These are phyloP conservation scores for Colletotrichum siamense DNA, from an alignment of 2,329 filamentous ascomycete species.

Conservation along the genomic window DNA sequence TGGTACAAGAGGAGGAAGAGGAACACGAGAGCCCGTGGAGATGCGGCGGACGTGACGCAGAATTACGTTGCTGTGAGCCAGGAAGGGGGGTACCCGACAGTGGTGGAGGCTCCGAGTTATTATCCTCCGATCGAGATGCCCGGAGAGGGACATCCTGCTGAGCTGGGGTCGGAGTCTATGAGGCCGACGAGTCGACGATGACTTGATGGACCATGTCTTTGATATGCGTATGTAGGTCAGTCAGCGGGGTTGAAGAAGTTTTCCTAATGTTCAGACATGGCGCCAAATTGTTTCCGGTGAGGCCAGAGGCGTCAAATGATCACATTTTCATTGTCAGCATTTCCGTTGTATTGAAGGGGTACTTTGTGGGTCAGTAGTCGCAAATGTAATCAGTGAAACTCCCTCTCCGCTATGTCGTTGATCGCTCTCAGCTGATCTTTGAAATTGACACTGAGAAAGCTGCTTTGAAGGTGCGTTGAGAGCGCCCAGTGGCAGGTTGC, in stretches of 20 bases:
- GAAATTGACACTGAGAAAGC: no score
- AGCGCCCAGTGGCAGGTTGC: no score
- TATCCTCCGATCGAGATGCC: neutral
- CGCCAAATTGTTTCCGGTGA: no score
- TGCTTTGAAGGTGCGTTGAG: no score
- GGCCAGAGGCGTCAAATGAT: no score
- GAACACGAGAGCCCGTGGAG: neutral
- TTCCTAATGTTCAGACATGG: no score
- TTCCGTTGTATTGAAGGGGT: no score
- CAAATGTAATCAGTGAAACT: no score
- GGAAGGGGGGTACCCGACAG: neutral
- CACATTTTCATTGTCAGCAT: no score
- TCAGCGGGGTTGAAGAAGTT: no score
- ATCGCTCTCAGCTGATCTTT: accelerated
- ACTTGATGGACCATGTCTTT: neutral
- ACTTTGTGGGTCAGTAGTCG: no score
- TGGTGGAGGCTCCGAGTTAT: neutral
- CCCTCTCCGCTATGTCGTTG: accelerated
- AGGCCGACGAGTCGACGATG: neutral
- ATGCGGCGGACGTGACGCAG: neutral
- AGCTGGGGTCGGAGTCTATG: neutral
- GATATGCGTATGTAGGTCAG: accelerated
- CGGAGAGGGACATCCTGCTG: accelerated
- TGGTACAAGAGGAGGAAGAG: neutral
- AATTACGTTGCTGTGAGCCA: neutral